phyloP scores from a whole-genome alignment of 164 flowering plant genomes.

The Aristolochia contorta region DNA sequence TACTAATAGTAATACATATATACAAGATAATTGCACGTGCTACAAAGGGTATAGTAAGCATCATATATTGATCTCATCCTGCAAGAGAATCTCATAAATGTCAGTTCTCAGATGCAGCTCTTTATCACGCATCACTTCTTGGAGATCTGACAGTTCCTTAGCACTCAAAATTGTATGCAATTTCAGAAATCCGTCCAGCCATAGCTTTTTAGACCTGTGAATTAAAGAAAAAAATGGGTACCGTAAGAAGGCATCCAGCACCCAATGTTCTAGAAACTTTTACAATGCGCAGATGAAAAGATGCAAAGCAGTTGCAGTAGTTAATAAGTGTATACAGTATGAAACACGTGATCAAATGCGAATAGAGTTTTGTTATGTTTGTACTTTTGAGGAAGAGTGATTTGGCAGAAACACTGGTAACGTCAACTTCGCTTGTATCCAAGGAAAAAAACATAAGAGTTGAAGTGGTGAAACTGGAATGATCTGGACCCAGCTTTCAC shows the following conservation, averaged over 20 bases:
- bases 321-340: background rate
- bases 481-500: too few species aligned
- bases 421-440: too few species aligned
- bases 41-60: background rate
- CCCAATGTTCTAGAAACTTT: background rate
- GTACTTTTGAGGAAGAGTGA: too few species aligned
- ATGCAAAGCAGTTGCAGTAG: background rate
- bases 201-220: slow-evolving; percentile 78
- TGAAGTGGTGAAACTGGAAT: too few species aligned
- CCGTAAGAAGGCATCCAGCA: too few species aligned
- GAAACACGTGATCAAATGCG: too few species aligned
- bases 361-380: too few species aligned
- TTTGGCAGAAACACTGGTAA: too few species aligned
- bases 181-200: slow-evolving; percentile 86
- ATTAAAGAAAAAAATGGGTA: background rate
- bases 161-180: slow-evolving; percentile 45
- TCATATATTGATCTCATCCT: slow-evolving; percentile 42
- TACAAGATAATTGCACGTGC: too few species aligned
- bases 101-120: slow-evolving; percentile 88
- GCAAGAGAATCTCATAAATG: slow-evolving; percentile 87
- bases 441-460: too few species aligned
- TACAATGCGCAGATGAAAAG: background rate
- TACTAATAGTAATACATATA: too few species aligned
- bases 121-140: slow-evolving; percentile 96
- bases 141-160: slow-evolving; percentile 89